Evolutionary conservation across 1,139 yeast genomes (phyloP).

Genomic region (Nakaseomyces delphensis): DNA sequence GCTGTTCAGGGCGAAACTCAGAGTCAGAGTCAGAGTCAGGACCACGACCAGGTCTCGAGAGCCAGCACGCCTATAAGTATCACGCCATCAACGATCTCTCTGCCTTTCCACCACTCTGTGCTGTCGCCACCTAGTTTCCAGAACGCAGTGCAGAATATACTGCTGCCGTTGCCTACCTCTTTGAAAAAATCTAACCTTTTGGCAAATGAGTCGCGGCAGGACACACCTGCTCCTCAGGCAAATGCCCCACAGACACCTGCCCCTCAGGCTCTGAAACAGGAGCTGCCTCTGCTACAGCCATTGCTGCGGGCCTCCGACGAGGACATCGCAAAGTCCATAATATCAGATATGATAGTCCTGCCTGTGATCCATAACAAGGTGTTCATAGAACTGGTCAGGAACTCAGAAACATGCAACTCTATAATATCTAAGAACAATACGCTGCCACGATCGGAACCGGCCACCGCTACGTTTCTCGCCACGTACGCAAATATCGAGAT

Average conservation of each 20-base stretch:
- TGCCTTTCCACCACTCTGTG: neutral
- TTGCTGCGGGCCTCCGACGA: neutral
- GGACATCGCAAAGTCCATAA: slow-evolving; percentile 1
- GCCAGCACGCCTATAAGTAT: neutral
- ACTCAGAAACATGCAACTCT: slow-evolving; percentile 2
- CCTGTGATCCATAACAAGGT: slow-evolving; percentile 4
- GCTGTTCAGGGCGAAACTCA: no score
- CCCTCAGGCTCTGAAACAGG: no score
- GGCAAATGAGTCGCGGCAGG: neutral
- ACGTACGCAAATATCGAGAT: slow-evolving; percentile 36
- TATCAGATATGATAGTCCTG: slow-evolving; percentile 1
- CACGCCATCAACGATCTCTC: slow-evolving; percentile 3
- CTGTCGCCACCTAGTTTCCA: slow-evolving; percentile 5
- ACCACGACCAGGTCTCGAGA: neutral
- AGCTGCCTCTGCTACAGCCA: neutral
- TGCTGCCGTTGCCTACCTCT: slow-evolving; percentile 5
- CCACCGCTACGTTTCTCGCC: slow-evolving; percentile 5
- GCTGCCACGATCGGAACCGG: neutral
- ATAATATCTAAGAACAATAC: neutral
- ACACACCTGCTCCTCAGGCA: no score
- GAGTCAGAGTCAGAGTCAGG: no score
- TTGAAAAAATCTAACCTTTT: slow-evolving; percentile 3
- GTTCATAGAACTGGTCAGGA: slow-evolving; percentile 2
- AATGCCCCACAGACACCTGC: no score
- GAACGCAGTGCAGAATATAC: slow-evolving; percentile 4